Conservation (phyloP, 345 rosid genomes). For the Populus davidiana region DNA sequence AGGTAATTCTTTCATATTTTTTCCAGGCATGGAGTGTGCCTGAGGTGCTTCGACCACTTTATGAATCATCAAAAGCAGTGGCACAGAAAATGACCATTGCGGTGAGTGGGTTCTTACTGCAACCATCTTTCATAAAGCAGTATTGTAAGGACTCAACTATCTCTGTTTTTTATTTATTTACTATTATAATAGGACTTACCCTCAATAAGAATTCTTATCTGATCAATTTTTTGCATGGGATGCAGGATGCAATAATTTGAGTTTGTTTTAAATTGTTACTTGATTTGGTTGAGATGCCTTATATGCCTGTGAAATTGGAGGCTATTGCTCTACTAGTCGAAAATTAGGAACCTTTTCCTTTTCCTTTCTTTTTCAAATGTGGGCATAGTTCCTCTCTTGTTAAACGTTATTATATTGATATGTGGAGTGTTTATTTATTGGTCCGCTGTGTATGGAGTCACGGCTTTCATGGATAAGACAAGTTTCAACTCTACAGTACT, state of each 20-base stretch:
- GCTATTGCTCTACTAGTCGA: background rate
- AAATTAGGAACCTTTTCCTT: background rate
- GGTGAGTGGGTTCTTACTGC: conserved; percentile 45
- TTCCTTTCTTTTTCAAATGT: too few relatives aligned
- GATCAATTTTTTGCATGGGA: background rate
- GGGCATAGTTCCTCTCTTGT: background rate
- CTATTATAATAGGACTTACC: background rate
- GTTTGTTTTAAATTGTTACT: background rate
- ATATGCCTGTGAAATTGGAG: background rate
- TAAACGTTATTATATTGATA: background rate
- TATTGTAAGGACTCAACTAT: background rate
- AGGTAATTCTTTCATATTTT: background rate
- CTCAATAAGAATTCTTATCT: background rate
- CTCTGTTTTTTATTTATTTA: background rate
- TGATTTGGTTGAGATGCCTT: background rate
- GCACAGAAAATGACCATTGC: conserved; percentile 94
- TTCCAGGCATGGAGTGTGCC: conserved; percentile 97
- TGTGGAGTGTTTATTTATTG: background rate
- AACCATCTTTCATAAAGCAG: background rate
- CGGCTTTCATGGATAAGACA: background rate
- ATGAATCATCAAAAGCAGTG: conserved; percentile 85
- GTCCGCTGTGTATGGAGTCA: background rate
- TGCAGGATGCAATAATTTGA: background rate
- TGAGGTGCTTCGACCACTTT: conserved; percentile 91
- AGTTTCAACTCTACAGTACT: conserved; percentile 10